Conservation (phyloP, 73 alveolate species). For the Tetrahymena thermophila region DNA sequence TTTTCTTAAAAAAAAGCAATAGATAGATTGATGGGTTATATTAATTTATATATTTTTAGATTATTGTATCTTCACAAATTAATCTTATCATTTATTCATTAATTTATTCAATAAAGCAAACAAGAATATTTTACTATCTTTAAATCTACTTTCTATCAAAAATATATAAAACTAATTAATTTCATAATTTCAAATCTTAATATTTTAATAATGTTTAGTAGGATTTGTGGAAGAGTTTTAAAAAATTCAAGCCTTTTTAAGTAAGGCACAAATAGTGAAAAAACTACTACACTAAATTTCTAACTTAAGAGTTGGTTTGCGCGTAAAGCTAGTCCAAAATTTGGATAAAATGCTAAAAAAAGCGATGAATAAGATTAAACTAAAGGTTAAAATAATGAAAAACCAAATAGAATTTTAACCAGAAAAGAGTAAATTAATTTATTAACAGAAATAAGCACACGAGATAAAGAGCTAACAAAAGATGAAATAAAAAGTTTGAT, state of each 20-base stretch:
- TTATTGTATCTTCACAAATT: background rate
- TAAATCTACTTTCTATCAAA: background rate
- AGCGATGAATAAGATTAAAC: background rate
- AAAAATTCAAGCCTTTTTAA: background rate
- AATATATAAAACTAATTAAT: background rate
- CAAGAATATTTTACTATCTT: background rate
- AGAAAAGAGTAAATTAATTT: background rate
- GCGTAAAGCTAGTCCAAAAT: background rate
- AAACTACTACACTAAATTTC: background rate
- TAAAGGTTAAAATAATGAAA: background rate
- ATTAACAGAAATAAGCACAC: background rate
- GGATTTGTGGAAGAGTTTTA: background rate
- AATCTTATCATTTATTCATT: no score
- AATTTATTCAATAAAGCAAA: no score
- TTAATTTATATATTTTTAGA: background rate
- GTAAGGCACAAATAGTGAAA: background rate
- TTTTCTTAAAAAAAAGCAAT: background rate
- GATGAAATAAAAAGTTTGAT: background rate
- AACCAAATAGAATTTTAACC: background rate
- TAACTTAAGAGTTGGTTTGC: background rate
- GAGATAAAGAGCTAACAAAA: background rate
- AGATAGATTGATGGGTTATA: background rate
- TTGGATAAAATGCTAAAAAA: background rate
- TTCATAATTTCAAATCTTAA: background rate
- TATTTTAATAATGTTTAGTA: background rate